Base-by-base conservation (phyloP, 2,329 filamentous ascomycete genomes). In the Colletotrichum cordylinicola region DNA sequence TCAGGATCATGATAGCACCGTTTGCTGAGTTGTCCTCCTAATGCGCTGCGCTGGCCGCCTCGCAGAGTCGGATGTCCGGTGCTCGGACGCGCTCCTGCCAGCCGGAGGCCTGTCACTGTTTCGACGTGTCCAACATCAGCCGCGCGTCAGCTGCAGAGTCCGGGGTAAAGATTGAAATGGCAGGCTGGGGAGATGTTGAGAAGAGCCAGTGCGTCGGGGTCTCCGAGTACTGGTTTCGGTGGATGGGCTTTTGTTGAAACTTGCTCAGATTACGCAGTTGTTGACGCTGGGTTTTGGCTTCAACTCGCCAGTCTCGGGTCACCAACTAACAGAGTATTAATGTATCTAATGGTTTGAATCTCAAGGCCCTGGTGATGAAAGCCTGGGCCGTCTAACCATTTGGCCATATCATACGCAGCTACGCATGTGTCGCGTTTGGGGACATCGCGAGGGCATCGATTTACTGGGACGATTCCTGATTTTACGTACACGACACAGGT, bases 71-170 rank as follows among this genome's bases (percentile, higher is more conserved):
- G 48, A 65, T 65, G 64, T 61, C 64, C 35, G 70, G 48, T 73
- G 73, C 70, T 73, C 35, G 62, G 70, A 52, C 73, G 31, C 43
- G 56, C 56, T 68, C n/a, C 56, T 31, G 64, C 56, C 35, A 58
- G n/a, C 24, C 7, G 31, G 31, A 43, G 64, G 39, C 35, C 43
- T 73, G 43, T 68, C 39, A 39, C 43, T 9, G 64, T 75, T 68
- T 65, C 33, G 62, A 10, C 15, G 27, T 21, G 16, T 16, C 18
- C 15, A 43, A 58, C 39, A 33, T 60, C 64, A 60, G 64, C 70
- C 69, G 58, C 64, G 64, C 56, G 43, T 58, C 56, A 13, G 35
- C 16, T 37, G 31, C 29, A 71, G 21, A 39, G 55, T 65, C 58
- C 60, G 68, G 13, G 58, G 27, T 37, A 43, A 10, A 21, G 18